Conservation (phyloP, 2,329 filamentous ascomycete species). For the Botrytis fragariae region DNA sequence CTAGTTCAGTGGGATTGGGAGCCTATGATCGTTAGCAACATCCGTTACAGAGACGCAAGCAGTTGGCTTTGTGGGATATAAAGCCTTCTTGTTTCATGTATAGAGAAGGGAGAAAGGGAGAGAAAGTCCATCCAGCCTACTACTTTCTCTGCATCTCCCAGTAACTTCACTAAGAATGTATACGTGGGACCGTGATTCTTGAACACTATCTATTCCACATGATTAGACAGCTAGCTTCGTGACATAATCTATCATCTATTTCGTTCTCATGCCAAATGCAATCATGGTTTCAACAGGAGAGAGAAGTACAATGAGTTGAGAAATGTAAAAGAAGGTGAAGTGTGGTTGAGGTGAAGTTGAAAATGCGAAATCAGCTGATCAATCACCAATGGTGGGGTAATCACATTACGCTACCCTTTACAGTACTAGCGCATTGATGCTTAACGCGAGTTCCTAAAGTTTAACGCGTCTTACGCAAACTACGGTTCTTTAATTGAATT, state of each 20-base stretch:
- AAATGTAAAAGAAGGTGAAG: not conserved
- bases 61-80: not conserved
- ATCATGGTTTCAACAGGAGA: not conserved
- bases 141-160: not conserved
- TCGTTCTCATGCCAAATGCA: not conserved
- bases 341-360: constrained; percentile 1
- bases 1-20: not conserved
- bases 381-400: not conserved
- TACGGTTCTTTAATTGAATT: not conserved
- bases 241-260: not conserved
- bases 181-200: not conserved
- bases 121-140: not conserved
- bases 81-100: not conserved
- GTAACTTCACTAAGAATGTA: not conserved
- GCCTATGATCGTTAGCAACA: not conserved
- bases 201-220: not conserved
- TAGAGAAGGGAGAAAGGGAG: not conserved
- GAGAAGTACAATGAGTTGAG: not conserved
- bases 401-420: not conserved
- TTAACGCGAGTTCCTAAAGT: not conserved
- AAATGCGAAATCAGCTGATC: constrained; percentile 13
- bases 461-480: constrained; percentile 10
- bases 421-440: not conserved
- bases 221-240: not conserved
- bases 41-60: not conserved